A percentile compares a stretch with the other conserved stretches of the same genome.
These are phyloP conservation scores for Glebionis coronaria DNA, from an alignment of 129 eudicot species.

Conservation along the genomic window DNA sequence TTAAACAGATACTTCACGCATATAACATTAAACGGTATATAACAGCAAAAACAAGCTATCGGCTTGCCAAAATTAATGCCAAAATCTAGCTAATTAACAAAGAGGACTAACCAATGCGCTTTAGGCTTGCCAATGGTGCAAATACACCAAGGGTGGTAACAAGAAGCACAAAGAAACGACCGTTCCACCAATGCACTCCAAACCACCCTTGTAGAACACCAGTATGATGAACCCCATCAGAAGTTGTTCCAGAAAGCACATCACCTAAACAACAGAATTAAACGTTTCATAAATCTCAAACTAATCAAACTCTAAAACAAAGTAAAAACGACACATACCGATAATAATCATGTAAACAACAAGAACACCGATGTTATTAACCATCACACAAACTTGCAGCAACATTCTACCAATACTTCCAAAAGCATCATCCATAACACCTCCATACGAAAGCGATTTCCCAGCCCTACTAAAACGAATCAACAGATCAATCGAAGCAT, in stretches of 20 bases:
- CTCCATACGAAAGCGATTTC: slow-evolving; percentile 61
- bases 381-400: slow-evolving; percentile 68
- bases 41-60: background rate
- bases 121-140: slow-evolving; percentile 88
- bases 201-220: slow-evolving; percentile 98
- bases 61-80: background rate
- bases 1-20: slow-evolving; percentile 3
- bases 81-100: background rate
- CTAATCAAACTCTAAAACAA: background rate
- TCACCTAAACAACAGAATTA: slow-evolving; percentile 47
- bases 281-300: background rate
- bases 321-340: slow-evolving; percentile 37
- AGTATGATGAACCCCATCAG: slow-evolving; percentile 74
- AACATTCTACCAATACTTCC: slow-evolving; percentile 78
- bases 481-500: slow-evolving; percentile 72
- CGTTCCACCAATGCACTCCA: slow-evolving; percentile 88
- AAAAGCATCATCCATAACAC: slow-evolving; percentile 84
- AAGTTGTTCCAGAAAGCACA: slow-evolving; percentile 91
- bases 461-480: slow-evolving; percentile 71
- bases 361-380: slow-evolving; percentile 80
- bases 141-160: slow-evolving; percentile 67
- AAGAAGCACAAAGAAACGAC: slow-evolving; percentile 70
- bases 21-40: background rate
- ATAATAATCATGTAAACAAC: slow-evolving; percentile 91
- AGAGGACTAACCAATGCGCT: slow-evolving; percentile 77